Evolutionary conservation across 2,329 filamentous ascomycete genomes (phyloP).

Genomic region (Xylaria sp.): DNA sequence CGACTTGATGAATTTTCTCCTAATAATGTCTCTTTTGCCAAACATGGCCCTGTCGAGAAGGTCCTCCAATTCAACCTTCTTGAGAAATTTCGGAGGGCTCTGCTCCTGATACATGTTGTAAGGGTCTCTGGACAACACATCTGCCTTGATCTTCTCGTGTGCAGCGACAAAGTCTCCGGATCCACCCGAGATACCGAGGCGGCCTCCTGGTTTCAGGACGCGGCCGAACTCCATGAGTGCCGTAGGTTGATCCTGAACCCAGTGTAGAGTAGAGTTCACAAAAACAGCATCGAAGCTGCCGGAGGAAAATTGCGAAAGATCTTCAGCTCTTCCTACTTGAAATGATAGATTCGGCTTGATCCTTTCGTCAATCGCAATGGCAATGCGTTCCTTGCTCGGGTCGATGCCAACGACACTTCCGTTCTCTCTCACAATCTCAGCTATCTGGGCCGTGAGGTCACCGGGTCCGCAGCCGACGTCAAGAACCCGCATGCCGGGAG

Average conservation of each 20-base stretch:
- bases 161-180: neutral
- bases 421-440: neutral
- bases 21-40: neutral
- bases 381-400: neutral
- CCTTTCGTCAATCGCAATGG: neutral
- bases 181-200: constrained; percentile 1
- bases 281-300: neutral
- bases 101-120: neutral
- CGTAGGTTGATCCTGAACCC: neutral
- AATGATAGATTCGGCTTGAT: neutral
- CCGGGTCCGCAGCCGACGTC: constrained; percentile 2
- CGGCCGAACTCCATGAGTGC: constrained; percentile 1
- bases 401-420: neutral
- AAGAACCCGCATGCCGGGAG: neutral
- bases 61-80: neutral
- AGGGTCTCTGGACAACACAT: neutral
- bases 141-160: neutral
- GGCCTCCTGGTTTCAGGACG: neutral
- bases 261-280: constrained; percentile 1
- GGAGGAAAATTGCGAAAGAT: neutral
- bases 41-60: neutral
- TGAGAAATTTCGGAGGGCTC: neutral
- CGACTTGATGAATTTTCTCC: constrained; percentile 34
- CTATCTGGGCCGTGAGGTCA: neutral
- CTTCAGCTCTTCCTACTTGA: neutral